Conservation (phyloP, 352 stramenopile genomes). For the Phytophthora meadii region DNA sequence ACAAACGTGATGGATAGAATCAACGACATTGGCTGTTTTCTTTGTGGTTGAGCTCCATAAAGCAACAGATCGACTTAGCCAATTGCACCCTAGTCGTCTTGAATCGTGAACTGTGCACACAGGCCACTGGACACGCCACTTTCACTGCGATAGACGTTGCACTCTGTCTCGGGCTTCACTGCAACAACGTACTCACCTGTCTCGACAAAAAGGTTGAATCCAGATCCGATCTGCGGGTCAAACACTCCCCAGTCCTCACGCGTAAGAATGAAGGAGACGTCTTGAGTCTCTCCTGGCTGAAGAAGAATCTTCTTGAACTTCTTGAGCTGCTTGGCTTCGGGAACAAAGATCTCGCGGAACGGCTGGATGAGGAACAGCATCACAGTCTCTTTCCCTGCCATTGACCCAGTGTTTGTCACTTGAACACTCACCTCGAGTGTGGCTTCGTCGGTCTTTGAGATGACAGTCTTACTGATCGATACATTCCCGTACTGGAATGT, state of each 20-base stretch:
- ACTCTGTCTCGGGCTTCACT: constrained; percentile 76
- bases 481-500: constrained; percentile 61
- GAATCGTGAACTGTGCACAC: constrained; percentile 57
- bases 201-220: constrained; percentile 66
- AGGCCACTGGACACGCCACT: constrained; percentile 38
- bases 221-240: constrained; percentile 59
- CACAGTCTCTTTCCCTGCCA: constrained; percentile 75
- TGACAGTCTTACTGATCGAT: constrained; percentile 43
- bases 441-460: constrained; percentile 25
- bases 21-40: constrained; percentile 20
- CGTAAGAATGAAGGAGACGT: constrained; percentile 53
- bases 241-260: constrained; percentile 66
- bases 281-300: constrained; percentile 43
- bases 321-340: constrained; percentile 83
- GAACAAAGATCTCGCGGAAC: constrained; percentile 63
- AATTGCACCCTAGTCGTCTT: constrained; percentile 24
- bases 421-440: constrained; percentile 54
- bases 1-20: constrained; percentile 19
- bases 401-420: constrained; percentile 72
- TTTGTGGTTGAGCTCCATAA: constrained; percentile 14
- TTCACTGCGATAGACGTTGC: constrained; percentile 53
- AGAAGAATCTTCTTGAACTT: constrained; percentile 82
- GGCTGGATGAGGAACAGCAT: constrained; percentile 84
- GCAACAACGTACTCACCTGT: constrained; percentile 69
- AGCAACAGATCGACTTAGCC: constrained; percentile 15